Conservation (phyloP, 306 rosid species). For the Citrullus colocynthis region DNA sequence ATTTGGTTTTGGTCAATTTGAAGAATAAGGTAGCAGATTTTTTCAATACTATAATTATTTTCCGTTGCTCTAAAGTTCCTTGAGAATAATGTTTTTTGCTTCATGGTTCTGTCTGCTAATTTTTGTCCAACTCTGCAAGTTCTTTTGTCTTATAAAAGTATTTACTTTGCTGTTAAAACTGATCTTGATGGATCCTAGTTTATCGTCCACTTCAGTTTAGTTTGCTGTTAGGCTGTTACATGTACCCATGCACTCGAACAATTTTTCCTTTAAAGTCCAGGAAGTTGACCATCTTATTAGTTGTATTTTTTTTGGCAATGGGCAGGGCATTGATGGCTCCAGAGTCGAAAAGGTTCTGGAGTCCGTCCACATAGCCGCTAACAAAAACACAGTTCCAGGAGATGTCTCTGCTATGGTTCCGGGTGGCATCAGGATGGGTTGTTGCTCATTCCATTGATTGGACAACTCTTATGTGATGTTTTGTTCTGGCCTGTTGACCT, state of each 20-base stretch:
- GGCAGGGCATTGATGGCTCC: slow-evolving; percentile 79
- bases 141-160: background rate
- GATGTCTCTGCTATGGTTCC: slow-evolving; percentile 99
- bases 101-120: no score
- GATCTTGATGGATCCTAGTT: no score
- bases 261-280: background rate
- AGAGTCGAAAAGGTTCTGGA: slow-evolving; percentile 88
- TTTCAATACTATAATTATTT: no score
- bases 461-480: background rate
- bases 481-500: no score
- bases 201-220: background rate
- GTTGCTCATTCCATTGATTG: no score
- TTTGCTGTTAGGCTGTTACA: background rate
- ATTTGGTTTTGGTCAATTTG: slow-evolving; percentile 79
- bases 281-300: no score
- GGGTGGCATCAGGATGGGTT: slow-evolving; percentile 96
- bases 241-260: background rate
- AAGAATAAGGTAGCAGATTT: slow-evolving; percentile 55
- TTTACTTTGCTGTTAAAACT: no score
- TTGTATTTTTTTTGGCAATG: background rate
- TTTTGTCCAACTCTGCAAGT: no score
- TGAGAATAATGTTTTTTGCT: background rate
- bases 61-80: background rate
- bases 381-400: slow-evolving; percentile 88
- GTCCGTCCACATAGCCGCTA: slow-evolving; percentile 79